Conservation (phyloP, 2,329 filamentous ascomycete genomes). For the Stemphylium vesicarium region DNA sequence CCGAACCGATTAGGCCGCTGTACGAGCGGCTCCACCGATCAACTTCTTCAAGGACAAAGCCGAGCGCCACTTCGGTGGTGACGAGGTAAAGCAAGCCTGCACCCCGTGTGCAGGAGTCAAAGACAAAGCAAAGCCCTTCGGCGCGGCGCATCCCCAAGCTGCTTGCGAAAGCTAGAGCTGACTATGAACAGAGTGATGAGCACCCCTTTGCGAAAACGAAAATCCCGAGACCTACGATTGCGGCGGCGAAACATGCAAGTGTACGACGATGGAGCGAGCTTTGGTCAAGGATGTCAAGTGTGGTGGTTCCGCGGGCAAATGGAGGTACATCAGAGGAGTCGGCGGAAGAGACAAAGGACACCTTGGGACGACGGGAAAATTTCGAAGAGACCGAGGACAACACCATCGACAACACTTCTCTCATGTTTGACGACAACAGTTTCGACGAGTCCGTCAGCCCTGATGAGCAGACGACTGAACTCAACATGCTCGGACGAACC, state of each 20-base stretch:
- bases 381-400: neutral
- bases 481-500: neutral
- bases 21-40: conserved; percentile 6
- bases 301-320: neutral
- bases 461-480: neutral
- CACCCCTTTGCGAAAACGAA: too few relatives aligned
- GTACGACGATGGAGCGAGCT: neutral
- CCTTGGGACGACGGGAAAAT: neutral
- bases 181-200: too few relatives aligned
- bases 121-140: too few relatives aligned
- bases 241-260: neutral
- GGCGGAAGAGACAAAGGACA: neutral
- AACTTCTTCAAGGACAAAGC: neutral
- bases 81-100: neutral
- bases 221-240: too few relatives aligned
- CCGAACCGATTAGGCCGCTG: conserved; percentile 1
- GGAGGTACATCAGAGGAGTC: neutral
- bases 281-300: neutral
- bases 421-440: conserved; percentile 14
- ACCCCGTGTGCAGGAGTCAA: too few relatives aligned
- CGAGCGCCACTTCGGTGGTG: neutral
- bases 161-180: too few relatives aligned
- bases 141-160: too few relatives aligned
- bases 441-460: conserved; percentile 10
- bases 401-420: conserved; percentile 1